Evolutionary conservation across 495 filamentous ascomycete genomes (phyloP).

Genomic region (Penicillium argentinense): DNA sequence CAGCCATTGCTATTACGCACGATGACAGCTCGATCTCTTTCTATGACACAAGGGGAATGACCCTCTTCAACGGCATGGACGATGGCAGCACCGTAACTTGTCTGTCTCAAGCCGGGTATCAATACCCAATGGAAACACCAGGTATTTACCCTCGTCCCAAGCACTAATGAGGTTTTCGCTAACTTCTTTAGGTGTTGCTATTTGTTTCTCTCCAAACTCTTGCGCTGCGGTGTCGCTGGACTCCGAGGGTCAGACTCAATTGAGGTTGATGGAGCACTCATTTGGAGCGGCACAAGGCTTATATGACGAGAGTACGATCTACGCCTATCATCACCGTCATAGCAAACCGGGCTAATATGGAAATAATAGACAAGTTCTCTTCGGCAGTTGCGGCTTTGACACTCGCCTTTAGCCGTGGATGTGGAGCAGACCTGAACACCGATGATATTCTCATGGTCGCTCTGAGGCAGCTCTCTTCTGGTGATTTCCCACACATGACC

Average conservation of each 20-base stretch:
- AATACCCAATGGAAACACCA: constrained; percentile 46
- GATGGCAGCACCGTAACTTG: constrained; percentile 64
- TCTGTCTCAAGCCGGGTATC: constrained; percentile 70
- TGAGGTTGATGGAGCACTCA: constrained; percentile 59
- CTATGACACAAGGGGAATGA: constrained; percentile 70
- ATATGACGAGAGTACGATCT: constrained; percentile 43
- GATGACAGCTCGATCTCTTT: constrained; percentile 79
- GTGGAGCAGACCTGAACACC: constrained; percentile 55
- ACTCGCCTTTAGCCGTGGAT: constrained; percentile 57
- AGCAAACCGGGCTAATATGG: constrained; percentile 11
- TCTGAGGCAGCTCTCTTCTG: constrained; percentile 45
- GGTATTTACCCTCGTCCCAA: constrained; percentile 21
- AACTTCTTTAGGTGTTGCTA: constrained; percentile 53
- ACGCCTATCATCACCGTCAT: background rate
- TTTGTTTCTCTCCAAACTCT: constrained; percentile 72
- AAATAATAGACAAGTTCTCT: constrained; percentile 44
- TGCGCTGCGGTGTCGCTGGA: constrained; percentile 65
- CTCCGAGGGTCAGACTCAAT: constrained; percentile 62
- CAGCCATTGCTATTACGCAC: constrained; percentile 64
- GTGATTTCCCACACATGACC: constrained; percentile 34
- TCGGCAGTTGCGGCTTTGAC: constrained; percentile 58
- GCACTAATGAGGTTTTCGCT: background rate
- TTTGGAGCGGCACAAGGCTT: constrained; percentile 39
- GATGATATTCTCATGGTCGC: constrained; percentile 76
- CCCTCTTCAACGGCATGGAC: constrained; percentile 58